A percentile compares a stretch with the other conserved stretches of the same genome.
Conservation (phyloP, 495 filamentous ascomycete species). For the Tuber calosporum region DNA sequence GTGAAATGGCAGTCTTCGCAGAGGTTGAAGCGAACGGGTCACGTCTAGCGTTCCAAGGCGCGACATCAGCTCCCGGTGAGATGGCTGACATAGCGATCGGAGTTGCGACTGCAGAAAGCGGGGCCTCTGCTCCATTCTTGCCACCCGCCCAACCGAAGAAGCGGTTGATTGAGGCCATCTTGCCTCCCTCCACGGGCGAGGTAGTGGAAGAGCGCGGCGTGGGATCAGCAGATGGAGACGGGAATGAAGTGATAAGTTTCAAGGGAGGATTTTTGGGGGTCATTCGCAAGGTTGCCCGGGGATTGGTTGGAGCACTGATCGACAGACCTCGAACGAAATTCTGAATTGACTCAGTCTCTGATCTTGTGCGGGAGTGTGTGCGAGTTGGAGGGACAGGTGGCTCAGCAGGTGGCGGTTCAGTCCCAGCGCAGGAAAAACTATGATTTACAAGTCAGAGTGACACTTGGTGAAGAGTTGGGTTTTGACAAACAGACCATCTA, state of each 20-base stretch:
- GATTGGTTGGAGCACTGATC: conserved; percentile 40
- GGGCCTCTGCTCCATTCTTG: conserved; percentile 66
- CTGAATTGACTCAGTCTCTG: conserved; percentile 37
- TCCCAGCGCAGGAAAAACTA: conserved; percentile 70
- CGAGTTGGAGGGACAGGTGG: conserved; percentile 18
- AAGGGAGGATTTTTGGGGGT: conserved; percentile 70
- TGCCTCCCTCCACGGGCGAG: conserved; percentile 28
- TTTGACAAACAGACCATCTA: conserved; percentile 55
- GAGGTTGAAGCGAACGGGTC: conserved; percentile 45
- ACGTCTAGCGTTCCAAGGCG: conserved; percentile 29
- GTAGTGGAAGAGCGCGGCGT: conserved; percentile 39
- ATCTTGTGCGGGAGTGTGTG: conserved; percentile 38
- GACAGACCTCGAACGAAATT: conserved; percentile 37
- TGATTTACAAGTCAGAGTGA: conserved; percentile 15
- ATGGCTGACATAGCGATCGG: conserved; percentile 89
- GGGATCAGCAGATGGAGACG: conserved; percentile 36
- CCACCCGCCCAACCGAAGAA: conserved; percentile 66
- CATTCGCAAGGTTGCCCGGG: conserved; percentile 39
- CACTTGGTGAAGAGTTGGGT: conserved; percentile 10
- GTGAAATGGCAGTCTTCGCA: conserved; percentile 66
- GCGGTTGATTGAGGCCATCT: conserved; percentile 35
- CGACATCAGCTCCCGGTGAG: conserved; percentile 56
- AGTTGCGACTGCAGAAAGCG: conserved; percentile 55
- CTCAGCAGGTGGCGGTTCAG: conserved; percentile 52
- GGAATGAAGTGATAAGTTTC: conserved; percentile 85